Base-by-base conservation (phyloP, 2,329 filamentous ascomycete genomes). In the Amesomyces nigricolor region DNA sequence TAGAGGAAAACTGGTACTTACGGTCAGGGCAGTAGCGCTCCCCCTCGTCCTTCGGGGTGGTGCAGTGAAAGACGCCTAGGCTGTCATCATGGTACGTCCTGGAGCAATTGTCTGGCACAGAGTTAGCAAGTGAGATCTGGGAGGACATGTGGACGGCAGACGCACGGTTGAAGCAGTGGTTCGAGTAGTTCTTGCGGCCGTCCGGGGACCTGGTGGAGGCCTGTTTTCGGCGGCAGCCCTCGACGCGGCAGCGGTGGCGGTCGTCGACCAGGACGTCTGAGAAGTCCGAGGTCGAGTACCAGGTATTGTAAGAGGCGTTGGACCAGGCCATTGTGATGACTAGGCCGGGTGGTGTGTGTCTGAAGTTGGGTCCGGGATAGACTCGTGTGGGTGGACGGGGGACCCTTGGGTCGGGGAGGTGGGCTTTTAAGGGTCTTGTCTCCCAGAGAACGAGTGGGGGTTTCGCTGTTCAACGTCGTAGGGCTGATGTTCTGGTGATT, bases 161-260 rank as follows among this genome's bases (percentile, higher is more conserved):
- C 58, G 22, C 22, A 60, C 58, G 61, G n/a, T 46, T 16, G 14
- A 44, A 30, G 60, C 62, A 63, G 53, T 46, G 61, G 7, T 48
- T 42, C 7, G 62, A 62, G 47, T 63, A 63, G 35, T 62, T 50
- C 47, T 54, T 62, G 17, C 39, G 45, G 32, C 39, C 49, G 3
- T 14, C 47, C n/a, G 35, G 9, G n/a, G 14, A 7, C 4, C 43
- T 26, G 13, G 14, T 43, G 46, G 37, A 60, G 49, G 47, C 54
- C 26, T 59, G 60, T 43, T 51, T 58, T 49, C 44, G 57, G 38
- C 44, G 29, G 54, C 61, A 63, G 44, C 57, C 54, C 7, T 38
- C 37, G 8, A 63, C 54, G 22, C 52, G 57, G 57, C 61, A 63
- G 37, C 45, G 53, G 4, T 54, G 52, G 7, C 35, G 11, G 47